Evolutionary conservation across 306 rosid genomes (phyloP).

Genomic region (Boehmeria nivea): DNA sequence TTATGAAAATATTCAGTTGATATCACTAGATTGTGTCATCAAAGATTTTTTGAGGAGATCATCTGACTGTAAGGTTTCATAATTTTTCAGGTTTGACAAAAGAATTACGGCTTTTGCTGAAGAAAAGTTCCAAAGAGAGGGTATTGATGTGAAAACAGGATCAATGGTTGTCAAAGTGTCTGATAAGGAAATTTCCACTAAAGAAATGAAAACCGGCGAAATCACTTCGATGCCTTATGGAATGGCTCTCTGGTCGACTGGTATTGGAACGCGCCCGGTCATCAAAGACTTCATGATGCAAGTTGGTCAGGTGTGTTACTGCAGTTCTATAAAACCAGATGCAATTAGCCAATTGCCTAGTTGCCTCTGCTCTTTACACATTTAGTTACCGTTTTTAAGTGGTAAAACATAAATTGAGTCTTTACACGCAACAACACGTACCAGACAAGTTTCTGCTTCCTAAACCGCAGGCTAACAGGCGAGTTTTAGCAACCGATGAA

Average conservation of each 20-base stretch:
- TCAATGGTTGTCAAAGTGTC: conserved; percentile 89
- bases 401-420: too few relatives aligned
- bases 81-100: conserved; percentile 78
- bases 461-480: conserved; percentile 65
- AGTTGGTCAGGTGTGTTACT: conserved; percentile 76
- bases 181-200: conserved; percentile 71
- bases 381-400: too few relatives aligned
- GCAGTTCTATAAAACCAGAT: conserved; percentile 9
- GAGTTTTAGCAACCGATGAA: conserved; percentile 93
- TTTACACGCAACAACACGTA: too few relatives aligned
- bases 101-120: conserved; percentile 92
- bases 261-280: conserved; percentile 88
- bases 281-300: conserved; percentile 75
- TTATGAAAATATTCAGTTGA: not conserved
- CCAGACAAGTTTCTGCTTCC: not conserved
- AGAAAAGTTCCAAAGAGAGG: conserved; percentile 72
- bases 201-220: conserved; percentile 72
- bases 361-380: too few relatives aligned
- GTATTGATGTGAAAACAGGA: conserved; percentile 88
- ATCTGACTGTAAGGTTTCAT: not conserved
- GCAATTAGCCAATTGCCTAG: too few relatives aligned
- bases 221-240: conserved; percentile 69
- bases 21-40: too few relatives aligned
- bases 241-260: conserved; percentile 98
- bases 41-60: too few relatives aligned